A percentile compares a stretch with the other conserved stretches of the same genome.
Evolutionary conservation across 306 rosid genomes (phyloP).

Genomic region (Phaseolus lunatus): DNA sequence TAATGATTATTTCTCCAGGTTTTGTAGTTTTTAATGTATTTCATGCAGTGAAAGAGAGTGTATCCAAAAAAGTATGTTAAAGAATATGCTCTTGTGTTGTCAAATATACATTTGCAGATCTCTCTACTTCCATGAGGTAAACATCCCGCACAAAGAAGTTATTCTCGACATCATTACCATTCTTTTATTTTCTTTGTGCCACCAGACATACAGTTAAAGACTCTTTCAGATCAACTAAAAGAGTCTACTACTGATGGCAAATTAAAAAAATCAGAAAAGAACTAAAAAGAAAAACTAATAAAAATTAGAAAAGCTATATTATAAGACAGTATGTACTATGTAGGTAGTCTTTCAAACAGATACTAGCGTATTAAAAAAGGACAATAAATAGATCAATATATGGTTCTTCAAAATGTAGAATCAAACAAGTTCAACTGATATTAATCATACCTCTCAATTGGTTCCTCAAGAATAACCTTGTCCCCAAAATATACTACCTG

Average conservation of each 20-base stretch:
- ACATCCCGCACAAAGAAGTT: not conserved
- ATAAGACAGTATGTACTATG: conserved; percentile 6
- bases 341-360: conserved; percentile 22
- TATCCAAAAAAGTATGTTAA: too few species aligned
- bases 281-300: not conserved
- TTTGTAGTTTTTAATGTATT: too few species aligned
- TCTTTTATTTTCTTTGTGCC: not conserved
- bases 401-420: conserved; percentile 29
- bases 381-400: conserved; percentile 22
- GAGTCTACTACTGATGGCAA: conserved; percentile 3
- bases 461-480: conserved; percentile 88
- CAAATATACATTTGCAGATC: not conserved
- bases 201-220: not conserved
- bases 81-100: not conserved
- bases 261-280: conserved; percentile 37
- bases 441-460: conserved; percentile 76
- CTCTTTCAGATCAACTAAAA: conserved; percentile 15
- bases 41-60: too few species aligned
- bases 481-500: conserved; percentile 83
- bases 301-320: too few species aligned
- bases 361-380: conserved; percentile 9
- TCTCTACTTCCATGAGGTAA: not conserved
- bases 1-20: too few species aligned
- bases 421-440: conserved; percentile 31
- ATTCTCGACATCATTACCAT: not conserved